Conservation (phyloP, 495 filamentous ascomycete species). For the Venustampulla echinocandica region DNA sequence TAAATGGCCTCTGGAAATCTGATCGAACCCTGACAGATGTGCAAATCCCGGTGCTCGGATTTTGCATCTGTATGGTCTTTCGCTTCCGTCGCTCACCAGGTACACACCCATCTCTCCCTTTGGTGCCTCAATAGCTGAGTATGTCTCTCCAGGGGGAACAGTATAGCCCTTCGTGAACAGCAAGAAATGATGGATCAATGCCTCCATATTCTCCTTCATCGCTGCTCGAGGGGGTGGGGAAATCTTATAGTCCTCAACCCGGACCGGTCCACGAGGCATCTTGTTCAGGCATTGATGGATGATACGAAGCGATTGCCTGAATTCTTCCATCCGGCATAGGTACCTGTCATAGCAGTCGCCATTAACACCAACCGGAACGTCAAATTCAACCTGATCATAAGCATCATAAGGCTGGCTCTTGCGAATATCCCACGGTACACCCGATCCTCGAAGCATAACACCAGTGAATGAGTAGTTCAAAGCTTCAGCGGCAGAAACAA, state of each 20-base stretch:
- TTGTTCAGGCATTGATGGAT: conserved; percentile 98
- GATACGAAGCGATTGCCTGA: conserved; percentile 93
- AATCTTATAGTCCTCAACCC: conserved; percentile 98
- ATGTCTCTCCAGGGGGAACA: conserved; percentile 97
- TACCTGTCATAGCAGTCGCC: conserved; percentile 99
- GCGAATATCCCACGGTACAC: conserved; percentile 95
- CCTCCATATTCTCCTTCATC: conserved; percentile 99
- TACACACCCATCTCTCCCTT: conserved; percentile 99
- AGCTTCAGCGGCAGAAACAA: conserved; percentile 84
- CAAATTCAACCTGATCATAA: conserved; percentile 95
- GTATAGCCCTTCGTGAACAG: conserved; percentile 97
- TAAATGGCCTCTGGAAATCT: conserved; percentile 82
- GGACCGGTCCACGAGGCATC: conserved; percentile 90
- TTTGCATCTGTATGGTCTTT: conserved; percentile 95
- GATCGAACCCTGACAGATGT: conserved; percentile 90
- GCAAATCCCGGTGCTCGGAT: conserved; percentile 96
- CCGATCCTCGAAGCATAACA: conserved; percentile 95
- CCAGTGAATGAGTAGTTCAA: conserved; percentile 93
- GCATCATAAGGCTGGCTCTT: conserved; percentile 96
- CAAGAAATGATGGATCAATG: conserved; percentile 97
- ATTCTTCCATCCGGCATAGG: conserved; percentile 99
- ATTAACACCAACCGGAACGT: conserved; percentile 92
- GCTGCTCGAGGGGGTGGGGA: conserved; percentile 91
- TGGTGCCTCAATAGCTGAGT: conserved; percentile 93
- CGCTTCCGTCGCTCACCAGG: conserved; percentile 91